Evolutionary conservation across 306 rosid genomes (phyloP).

Genomic region (Abrus precatorius): DNA sequence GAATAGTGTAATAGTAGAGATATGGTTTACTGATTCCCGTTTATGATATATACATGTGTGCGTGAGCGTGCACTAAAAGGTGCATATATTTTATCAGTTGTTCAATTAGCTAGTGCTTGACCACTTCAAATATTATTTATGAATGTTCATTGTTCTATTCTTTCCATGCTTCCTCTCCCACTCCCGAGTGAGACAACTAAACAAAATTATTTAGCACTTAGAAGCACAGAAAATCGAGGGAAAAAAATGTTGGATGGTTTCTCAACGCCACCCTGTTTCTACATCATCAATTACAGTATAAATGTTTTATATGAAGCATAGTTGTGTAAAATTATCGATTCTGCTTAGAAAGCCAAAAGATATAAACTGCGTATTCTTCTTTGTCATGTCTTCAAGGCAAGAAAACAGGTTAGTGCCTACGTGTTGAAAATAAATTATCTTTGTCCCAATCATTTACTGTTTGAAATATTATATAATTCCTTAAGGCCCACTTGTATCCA

Average conservation of each 20-base stretch:
- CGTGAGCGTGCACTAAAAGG: neutral
- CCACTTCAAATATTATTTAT: neutral
- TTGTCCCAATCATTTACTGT: conserved; percentile 56
- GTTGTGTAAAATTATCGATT: conserved; percentile 37
- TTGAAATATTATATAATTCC: conserved; percentile 51
- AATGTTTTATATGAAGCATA: neutral
- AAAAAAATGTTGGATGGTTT: neutral
- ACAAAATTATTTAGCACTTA: neutral
- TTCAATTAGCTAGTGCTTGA: conserved; percentile 36
- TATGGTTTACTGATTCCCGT: neutral
- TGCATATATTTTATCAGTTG: neutral
- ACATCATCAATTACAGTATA: conserved; percentile 1
- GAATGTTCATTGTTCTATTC: conserved; percentile 11
- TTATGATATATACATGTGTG: neutral
- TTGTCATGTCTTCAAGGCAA: conserved; percentile 44
- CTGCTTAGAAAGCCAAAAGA: conserved; percentile 29
- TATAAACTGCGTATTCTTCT: conserved; percentile 26
- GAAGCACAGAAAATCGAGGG: conserved; percentile 4
- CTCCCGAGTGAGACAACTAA: conserved; percentile 28
- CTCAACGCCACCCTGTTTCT: neutral
- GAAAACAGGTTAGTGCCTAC: conserved; percentile 49
- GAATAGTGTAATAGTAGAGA: neutral
- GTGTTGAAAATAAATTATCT: conserved; percentile 56
- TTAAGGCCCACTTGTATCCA: conserved; percentile 61
- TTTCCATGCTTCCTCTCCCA: conserved; percentile 39